Evolutionary conservation across 2,329 filamentous ascomycete genomes (phyloP).

Genomic region (Scedosporium apiospermum): DNA sequence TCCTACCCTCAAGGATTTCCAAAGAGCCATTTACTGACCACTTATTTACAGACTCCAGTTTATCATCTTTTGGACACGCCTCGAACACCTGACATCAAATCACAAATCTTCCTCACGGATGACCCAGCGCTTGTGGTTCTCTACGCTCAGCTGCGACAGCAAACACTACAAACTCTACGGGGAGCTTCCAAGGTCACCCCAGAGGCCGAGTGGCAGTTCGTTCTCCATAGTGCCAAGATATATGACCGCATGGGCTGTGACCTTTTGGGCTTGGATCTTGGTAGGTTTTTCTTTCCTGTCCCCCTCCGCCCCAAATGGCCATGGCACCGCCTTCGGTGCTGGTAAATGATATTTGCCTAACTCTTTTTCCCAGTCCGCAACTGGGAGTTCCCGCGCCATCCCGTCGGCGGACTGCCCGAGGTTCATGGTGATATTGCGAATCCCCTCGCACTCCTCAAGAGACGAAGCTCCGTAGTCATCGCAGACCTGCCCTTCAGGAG

Average conservation of each 20-base stretch:
- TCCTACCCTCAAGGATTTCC: not conserved
- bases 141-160: conserved; percentile 76
- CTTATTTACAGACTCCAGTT: conserved; percentile 55
- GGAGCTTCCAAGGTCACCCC: conserved; percentile 77
- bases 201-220: conserved; percentile 77
- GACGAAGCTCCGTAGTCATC: conserved; percentile 70
- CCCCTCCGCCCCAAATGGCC: not conserved
- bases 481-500: conserved; percentile 53
- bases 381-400: conserved; percentile 66
- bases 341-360: not conserved
- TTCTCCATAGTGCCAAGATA: conserved; percentile 72
- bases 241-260: conserved; percentile 94
- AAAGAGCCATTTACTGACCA: not conserved
- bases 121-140: conserved; percentile 83
- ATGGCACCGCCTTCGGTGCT: not conserved
- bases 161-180: conserved; percentile 71
- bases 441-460: conserved; percentile 56
- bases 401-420: conserved; percentile 15
- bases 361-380: conserved; percentile 49
- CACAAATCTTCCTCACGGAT: conserved; percentile 76
- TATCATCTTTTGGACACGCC: conserved; percentile 63
- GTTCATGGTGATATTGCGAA: conserved; percentile 43
- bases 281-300: conserved; percentile 32
- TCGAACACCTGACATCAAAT: conserved; percentile 58
- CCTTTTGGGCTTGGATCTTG: conserved; percentile 74